phyloP scores from a whole-genome alignment of 352 stramenopile genomes.

The Peronospora destructor region DNA sequence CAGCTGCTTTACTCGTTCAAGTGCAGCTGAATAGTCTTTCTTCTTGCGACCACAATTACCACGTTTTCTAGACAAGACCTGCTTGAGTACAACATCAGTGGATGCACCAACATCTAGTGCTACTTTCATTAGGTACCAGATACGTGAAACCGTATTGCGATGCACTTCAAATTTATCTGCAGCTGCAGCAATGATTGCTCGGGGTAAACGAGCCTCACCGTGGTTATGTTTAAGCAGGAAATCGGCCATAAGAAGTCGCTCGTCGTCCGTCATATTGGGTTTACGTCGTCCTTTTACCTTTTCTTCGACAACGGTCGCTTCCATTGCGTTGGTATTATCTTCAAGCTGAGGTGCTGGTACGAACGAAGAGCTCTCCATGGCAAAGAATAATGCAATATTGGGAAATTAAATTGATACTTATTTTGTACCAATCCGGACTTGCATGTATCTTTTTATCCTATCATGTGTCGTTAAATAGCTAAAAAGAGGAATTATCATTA shows the following conservation, averaged over 20 bases:
- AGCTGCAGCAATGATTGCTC: conserved; percentile 29
- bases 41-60: conserved; percentile 38
- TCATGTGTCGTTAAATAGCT: neutral
- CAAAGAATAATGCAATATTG: neutral
- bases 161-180: conserved; percentile 35
- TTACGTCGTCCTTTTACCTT: conserved; percentile 16
- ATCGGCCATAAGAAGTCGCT: conserved; percentile 32
- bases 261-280: conserved; percentile 34
- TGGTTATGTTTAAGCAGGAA: conserved; percentile 35
- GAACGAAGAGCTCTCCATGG: neutral
- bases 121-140: conserved; percentile 36
- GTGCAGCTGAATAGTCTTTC: conserved; percentile 34
- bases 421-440: conserved; percentile 15
- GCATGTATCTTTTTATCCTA: conserved; percentile 1
- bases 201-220: conserved; percentile 23
- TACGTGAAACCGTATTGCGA: conserved; percentile 37
- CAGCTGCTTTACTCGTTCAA: conserved; percentile 34
- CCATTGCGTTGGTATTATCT: neutral
- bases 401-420: no score
- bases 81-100: conserved; percentile 26
- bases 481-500: conserved; percentile 5
- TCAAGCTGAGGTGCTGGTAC: conserved; percentile 5
- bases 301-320: neutral
- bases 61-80: conserved; percentile 35
- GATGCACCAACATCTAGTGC: conserved; percentile 16